phyloP scores from a whole-genome alignment of 1,284 basidiomycete genomes.

The Microbotryum silenes-acaulis region DNA sequence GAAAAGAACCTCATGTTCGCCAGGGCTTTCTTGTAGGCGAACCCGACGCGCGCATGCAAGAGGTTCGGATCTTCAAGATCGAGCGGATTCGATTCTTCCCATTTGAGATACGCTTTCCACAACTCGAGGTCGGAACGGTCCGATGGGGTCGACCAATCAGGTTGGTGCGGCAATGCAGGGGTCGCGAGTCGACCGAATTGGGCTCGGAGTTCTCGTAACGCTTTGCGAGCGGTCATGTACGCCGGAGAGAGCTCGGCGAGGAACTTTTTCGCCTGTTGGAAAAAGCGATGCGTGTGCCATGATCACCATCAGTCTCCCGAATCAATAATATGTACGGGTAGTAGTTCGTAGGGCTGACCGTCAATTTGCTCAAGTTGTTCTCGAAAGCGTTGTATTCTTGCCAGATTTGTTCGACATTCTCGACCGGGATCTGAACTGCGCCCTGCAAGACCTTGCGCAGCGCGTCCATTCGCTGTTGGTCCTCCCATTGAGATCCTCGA shows the following conservation, averaged over 20 bases:
- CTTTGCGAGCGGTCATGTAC: slow-evolving; percentile 89
- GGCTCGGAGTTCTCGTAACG: slow-evolving; percentile 67
- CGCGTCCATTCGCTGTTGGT: slow-evolving; percentile 89
- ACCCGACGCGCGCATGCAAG: slow-evolving; percentile 63
- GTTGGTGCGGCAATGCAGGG: slow-evolving; percentile 55
- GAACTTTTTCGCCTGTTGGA: slow-evolving; percentile 76
- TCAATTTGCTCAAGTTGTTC: slow-evolving; percentile 79
- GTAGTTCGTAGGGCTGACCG: slow-evolving; percentile 46
- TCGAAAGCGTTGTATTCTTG: slow-evolving; percentile 92
- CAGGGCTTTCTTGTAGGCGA: slow-evolving; percentile 78
- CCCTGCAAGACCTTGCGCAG: slow-evolving; percentile 87
- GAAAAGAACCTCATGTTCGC: slow-evolving; percentile 88
- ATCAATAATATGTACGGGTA: not conserved
- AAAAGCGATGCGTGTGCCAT: not conserved
- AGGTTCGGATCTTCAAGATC: slow-evolving; percentile 72
- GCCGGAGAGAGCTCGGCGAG: slow-evolving; percentile 71
- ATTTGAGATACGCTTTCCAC: slow-evolving; percentile 89
- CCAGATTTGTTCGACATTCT: slow-evolving; percentile 91
- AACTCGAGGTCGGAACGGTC: slow-evolving; percentile 69
- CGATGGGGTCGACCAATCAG: slow-evolving; percentile 55
- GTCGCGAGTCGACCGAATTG: slow-evolving; percentile 44
- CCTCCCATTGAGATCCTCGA: slow-evolving; percentile 74
- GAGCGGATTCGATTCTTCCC: slow-evolving; percentile 91
- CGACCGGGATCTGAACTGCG: slow-evolving; percentile 85
- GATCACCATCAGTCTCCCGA: not conserved